A percentile compares a stretch with the other conserved stretches of the same genome.
These are phyloP conservation scores for Klebsormidium nitens DNA, from an alignment of 139 green algal genomes.

Conservation along the genomic window DNA sequence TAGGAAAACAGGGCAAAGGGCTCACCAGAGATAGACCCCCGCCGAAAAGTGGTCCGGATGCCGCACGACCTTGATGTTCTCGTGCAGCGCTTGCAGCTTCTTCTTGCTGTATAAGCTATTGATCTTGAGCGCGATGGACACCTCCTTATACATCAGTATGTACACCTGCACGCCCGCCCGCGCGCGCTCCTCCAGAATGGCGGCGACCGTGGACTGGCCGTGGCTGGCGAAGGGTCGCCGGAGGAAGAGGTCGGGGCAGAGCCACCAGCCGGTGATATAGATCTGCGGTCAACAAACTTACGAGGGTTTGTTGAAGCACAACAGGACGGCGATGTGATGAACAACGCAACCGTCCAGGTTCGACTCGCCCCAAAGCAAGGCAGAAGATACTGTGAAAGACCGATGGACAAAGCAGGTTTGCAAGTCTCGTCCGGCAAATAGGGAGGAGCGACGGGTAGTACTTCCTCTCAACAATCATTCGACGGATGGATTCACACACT, in stretches of 20 bases:
- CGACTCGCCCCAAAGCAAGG: no score
- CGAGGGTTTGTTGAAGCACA: no score
- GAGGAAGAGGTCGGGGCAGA: constrained; percentile 11
- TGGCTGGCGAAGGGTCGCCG: neutral
- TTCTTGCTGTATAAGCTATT: constrained; percentile 1
- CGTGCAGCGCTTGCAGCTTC: constrained; percentile 1
- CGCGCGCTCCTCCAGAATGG: neutral
- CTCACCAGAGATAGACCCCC: constrained; percentile 4
- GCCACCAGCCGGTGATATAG: constrained; percentile 17
- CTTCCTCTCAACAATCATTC: no score
- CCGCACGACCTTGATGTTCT: constrained; percentile 8
- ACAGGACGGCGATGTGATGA: no score
- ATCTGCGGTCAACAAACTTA: neutral
- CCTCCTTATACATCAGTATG: constrained; percentile 14
- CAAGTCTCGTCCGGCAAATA: no score
- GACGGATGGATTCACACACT: no score
- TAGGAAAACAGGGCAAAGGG: neutral
- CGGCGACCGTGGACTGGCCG: neutral
- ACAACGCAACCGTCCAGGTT: no score
- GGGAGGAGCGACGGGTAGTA: no score
- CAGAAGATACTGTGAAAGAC: no score
- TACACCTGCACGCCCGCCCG: constrained; percentile 5
- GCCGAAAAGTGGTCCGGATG: constrained; percentile 9
- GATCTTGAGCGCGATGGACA: constrained; percentile 1
- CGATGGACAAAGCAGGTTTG: no score